These are phyloP conservation scores for Sporodiniella umbellata DNA, from an alignment of 371 early-diverging fungal genomes.

Conservation along the genomic window DNA sequence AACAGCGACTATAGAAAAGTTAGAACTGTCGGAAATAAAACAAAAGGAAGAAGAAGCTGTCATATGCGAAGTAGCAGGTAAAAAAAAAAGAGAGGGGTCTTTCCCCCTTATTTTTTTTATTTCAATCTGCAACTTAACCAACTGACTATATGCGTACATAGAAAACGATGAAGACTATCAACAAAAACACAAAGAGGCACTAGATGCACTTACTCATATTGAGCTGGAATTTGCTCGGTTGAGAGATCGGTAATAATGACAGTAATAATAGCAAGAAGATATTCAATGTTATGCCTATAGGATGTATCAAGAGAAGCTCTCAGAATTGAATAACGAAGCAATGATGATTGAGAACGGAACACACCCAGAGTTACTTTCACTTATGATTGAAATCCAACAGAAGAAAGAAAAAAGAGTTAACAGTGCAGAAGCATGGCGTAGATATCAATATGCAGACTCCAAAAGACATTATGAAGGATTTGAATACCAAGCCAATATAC, in stretches of 20 bases:
- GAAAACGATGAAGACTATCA: slow-evolving; percentile 26
- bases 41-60: slow-evolving; percentile 10
- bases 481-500: slow-evolving; percentile 54
- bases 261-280: neutral
- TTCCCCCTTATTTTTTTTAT: too few relatives aligned
- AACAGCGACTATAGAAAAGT: too few relatives aligned
- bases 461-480: slow-evolving; percentile 47
- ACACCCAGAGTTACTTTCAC: slow-evolving; percentile 54
- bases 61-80: slow-evolving; percentile 7
- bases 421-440: slow-evolving; percentile 56
- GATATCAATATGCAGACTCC: slow-evolving; percentile 46
- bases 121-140: too few relatives aligned
- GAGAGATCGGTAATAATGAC: slow-evolving; percentile 19
- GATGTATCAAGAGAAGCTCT: slow-evolving; percentile 61
- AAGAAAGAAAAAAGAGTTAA: slow-evolving; percentile 49
- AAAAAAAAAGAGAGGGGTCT: too few relatives aligned
- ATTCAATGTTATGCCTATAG: slow-evolving; percentile 16
- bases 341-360: slow-evolving; percentile 59
- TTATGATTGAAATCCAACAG: slow-evolving; percentile 59
- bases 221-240: slow-evolving; percentile 52
- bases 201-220: slow-evolving; percentile 48
- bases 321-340: slow-evolving; percentile 55
- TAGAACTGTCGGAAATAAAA: too few relatives aligned
- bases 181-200: slow-evolving; percentile 44
- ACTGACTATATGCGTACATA: too few relatives aligned